Evolutionary conservation across 1,284 basidiomycete genomes (phyloP), one percentile per base, ranked within the genome.

Genomic region (Moniliella sp.): DNA sequence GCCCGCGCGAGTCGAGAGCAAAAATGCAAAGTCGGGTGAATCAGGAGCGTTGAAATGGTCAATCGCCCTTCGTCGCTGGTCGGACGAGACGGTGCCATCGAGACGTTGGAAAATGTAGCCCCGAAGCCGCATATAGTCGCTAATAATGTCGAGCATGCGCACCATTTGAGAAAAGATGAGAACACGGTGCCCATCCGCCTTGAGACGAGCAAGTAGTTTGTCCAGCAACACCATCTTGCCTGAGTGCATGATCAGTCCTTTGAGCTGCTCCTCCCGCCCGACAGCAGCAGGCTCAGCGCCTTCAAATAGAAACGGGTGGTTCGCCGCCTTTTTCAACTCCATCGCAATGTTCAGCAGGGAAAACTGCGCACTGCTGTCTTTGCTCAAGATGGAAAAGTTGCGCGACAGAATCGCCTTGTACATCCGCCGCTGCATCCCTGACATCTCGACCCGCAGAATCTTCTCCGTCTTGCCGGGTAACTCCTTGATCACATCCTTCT

Each of bases 331-430:
- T 15, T 60, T 60, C 28, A 61, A 42, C 38, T 61, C 58, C 39
- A 61, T 56, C 18, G 59, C 57, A 28, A 62, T 52, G 42, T 62
- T 60, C 32, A 60, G 45, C 56, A 97, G 65, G 55, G 83, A 91
- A 55, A 94, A 82, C 50, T 81, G 66, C 72, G 62, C 48, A 7
- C 49, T 72, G 70, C 57, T 80, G 77, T 46, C 71, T 74, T 63
- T 86, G 49, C 82, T 73, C 34, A 97, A 67, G 11, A 78, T 83
- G 53, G 76, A 71, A 62, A 88, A 97, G 62, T 97, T 97, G 76
- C 84, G 54, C 27, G 88, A 91, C 46, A 97, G 67, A 52, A 97
- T 97, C 59, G 94, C 94, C 69, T 94, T 94, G 69, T 99, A 99
- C 63, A 88, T 93, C 60, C 86, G 81, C 13, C 84, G 93, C 64